Conservation (phyloP, 2,329 filamentous ascomycete species). For the Talaromyces islandicus region DNA sequence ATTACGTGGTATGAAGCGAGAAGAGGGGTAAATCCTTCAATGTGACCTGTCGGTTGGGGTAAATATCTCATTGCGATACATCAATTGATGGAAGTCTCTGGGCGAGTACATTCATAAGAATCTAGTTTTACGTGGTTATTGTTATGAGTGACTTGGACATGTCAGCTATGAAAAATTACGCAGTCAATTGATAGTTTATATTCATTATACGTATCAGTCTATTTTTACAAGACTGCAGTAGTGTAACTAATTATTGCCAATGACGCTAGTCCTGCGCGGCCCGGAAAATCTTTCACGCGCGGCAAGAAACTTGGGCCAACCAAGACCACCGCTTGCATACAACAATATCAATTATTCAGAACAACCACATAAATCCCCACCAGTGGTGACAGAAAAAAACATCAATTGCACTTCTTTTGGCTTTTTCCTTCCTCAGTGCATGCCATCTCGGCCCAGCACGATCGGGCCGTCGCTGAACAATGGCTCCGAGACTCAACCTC, state of each 20-base stretch:
- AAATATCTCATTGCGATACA: too few relatives aligned
- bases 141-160: too few relatives aligned
- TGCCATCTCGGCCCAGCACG: background rate
- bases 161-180: too few relatives aligned
- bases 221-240: too few relatives aligned
- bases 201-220: too few relatives aligned
- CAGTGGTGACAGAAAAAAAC: background rate
- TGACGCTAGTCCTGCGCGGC: conserved; percentile 1
- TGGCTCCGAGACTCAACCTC: conserved; percentile 53
- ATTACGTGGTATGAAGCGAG: too few relatives aligned
- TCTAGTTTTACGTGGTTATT: too few relatives aligned
- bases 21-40: too few relatives aligned
- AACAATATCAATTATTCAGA: background rate
- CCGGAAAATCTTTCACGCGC: conserved; percentile 20
- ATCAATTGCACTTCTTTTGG: background rate
- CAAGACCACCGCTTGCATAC: background rate
- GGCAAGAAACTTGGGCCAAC: conserved; percentile 10
- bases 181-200: too few relatives aligned
- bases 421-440: background rate
- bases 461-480: background rate
- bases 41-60: too few relatives aligned
- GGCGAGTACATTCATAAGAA: too few relatives aligned
- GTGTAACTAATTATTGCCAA: background rate
- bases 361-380: background rate
- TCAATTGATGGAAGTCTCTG: too few relatives aligned